phyloP scores from a whole-genome alignment of 2,329 filamentous ascomycete genomes.

The Xylariales sp. region DNA sequence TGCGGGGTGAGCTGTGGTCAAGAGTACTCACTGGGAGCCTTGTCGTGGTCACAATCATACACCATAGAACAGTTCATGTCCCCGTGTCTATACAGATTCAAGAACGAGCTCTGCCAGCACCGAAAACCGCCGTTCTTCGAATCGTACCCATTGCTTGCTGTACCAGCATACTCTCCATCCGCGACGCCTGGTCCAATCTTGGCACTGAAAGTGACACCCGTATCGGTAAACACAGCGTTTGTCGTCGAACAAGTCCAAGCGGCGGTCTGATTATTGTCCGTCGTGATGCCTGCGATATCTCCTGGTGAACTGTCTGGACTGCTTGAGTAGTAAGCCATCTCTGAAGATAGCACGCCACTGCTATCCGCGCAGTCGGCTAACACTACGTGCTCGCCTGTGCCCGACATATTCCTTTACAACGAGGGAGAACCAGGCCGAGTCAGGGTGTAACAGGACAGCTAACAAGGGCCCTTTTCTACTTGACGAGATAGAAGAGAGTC shows the following conservation, averaged over 20 bases:
- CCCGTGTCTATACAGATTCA: constrained; percentile 18
- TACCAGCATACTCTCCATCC: constrained; percentile 22
- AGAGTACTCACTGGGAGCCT: constrained; percentile 17
- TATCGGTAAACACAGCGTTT: constrained; percentile 20
- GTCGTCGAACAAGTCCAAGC: constrained; percentile 22
- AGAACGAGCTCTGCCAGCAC: constrained; percentile 20
- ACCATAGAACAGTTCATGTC: constrained; percentile 19
- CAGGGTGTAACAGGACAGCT: no score
- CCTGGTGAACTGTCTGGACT: constrained; percentile 12
- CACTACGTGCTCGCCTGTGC: constrained; percentile 21
- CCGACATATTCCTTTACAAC: background rate
- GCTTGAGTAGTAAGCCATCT: constrained; percentile 25
- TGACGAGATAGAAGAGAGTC: no score
- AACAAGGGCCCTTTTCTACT: no score
- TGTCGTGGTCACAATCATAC: constrained; percentile 23
- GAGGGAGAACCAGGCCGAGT: no score
- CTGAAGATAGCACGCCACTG: constrained; percentile 18
- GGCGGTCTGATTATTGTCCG: constrained; percentile 16
- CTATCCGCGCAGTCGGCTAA: constrained; percentile 22
- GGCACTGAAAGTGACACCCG: constrained; percentile 20
- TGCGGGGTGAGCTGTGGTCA: background rate
- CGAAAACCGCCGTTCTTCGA: constrained; percentile 15
- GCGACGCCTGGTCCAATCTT: constrained; percentile 21
- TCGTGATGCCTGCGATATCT: constrained; percentile 21
- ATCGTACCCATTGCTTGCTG: constrained; percentile 22